Evolutionary conservation across 352 stramenopile genomes (phyloP).

Genomic region (Blastocystis sp.): DNA sequence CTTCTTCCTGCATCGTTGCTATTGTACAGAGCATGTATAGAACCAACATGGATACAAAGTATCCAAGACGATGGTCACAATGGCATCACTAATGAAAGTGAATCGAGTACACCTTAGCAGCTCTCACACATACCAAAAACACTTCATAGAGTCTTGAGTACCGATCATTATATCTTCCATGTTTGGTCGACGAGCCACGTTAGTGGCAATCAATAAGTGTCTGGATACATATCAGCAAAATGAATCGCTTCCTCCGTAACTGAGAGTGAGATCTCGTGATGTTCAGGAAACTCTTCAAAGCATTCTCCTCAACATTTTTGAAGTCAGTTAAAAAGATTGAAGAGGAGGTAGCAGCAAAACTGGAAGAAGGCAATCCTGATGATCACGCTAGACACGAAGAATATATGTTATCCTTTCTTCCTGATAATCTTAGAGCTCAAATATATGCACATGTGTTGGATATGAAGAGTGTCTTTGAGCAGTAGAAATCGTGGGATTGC

Average conservation of each 20-base stretch:
- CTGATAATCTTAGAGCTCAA: slow-evolving; percentile 4
- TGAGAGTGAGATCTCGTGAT: background rate
- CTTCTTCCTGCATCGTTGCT: background rate
- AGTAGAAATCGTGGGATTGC: slow-evolving; percentile 33
- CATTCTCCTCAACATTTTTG: slow-evolving; percentile 2
- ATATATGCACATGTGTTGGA: slow-evolving; percentile 19
- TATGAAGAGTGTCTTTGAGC: background rate
- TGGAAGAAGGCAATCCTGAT: slow-evolving; percentile 37
- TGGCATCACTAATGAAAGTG: too few species aligned
- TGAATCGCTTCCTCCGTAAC: slow-evolving; percentile 16
- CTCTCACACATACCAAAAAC: too few species aligned
- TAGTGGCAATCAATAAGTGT: slow-evolving; percentile 52
- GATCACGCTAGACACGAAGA: slow-evolving; percentile 41
- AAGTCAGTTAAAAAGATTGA: slow-evolving; percentile 24
- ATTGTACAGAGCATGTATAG: background rate
- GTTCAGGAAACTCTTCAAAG: slow-evolving; percentile 3
- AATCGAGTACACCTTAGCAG: too few species aligned
- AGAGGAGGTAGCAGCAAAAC: slow-evolving; percentile 9
- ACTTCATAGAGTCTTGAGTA: too few species aligned
- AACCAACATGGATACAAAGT: too few species aligned
- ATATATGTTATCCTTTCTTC: slow-evolving; percentile 20
- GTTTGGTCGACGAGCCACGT: slow-evolving; percentile 19
- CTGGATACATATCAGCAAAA: slow-evolving; percentile 39
- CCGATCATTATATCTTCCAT: background rate
- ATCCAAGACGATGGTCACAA: background rate